Conservation (phyloP, 2,329 filamentous ascomycete genomes). For the Sporothrix phasma region DNA sequence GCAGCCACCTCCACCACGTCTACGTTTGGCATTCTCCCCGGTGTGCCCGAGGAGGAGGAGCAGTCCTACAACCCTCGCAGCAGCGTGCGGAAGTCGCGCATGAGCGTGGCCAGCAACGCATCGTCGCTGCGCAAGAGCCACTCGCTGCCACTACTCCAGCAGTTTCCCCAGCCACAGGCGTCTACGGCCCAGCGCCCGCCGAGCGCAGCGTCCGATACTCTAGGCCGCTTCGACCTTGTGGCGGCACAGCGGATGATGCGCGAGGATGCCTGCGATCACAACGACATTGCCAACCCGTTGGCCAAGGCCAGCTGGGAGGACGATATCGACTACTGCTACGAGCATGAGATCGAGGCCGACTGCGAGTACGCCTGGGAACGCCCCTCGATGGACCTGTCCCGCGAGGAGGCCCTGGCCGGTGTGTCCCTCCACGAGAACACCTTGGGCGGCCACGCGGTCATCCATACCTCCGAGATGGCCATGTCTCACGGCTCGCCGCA, state of each 20-base stretch:
- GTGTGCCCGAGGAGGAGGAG: slow-evolving; percentile 56
- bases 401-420: slow-evolving; percentile 24
- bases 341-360: slow-evolving; percentile 56
- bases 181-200: slow-evolving; percentile 20
- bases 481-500: slow-evolving; percentile 15
- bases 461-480: neutral
- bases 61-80: slow-evolving; percentile 28
- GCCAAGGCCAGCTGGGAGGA: slow-evolving; percentile 52
- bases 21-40: slow-evolving; percentile 39
- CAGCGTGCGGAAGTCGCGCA: slow-evolving; percentile 27
- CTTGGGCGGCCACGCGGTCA: slow-evolving; percentile 10
- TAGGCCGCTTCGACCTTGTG: slow-evolving; percentile 36
- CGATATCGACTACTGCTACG: slow-evolving; percentile 61
- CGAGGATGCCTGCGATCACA: slow-evolving; percentile 21
- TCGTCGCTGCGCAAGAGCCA: slow-evolving; percentile 45
- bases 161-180: slow-evolving; percentile 27
- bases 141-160: slow-evolving; percentile 46
- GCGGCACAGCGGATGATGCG: slow-evolving; percentile 28
- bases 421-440: slow-evolving; percentile 19
- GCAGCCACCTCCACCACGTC: slow-evolving; percentile 18
- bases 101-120: slow-evolving; percentile 37
- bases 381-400: slow-evolving; percentile 39
- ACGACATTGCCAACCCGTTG: slow-evolving; percentile 23
- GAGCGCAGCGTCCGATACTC: slow-evolving; percentile 44
- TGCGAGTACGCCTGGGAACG: slow-evolving; percentile 58